phyloP scores from a whole-genome alignment of 2,329 filamentous ascomycete genomes.

The Colletotrichum lupini region DNA sequence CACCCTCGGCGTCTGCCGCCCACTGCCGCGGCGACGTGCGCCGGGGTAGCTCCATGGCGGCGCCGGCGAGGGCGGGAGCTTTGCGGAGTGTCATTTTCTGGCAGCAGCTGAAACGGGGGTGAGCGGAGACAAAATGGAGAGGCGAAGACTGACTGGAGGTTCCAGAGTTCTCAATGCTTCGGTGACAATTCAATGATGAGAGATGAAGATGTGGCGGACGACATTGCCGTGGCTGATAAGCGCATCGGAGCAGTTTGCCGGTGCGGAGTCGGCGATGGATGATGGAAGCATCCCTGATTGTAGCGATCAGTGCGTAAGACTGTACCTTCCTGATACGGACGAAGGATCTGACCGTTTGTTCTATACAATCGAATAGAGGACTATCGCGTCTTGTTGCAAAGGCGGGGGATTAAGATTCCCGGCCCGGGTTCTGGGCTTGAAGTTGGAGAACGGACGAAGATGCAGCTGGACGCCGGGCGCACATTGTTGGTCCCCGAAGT shows the following conservation, averaged over 20 bases:
- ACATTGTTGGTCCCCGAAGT: too few species aligned
- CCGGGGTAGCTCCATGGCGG: background rate
- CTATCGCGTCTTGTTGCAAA: background rate
- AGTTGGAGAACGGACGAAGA: background rate
- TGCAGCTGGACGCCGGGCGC: background rate
- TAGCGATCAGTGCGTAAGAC: background rate
- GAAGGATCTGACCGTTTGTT: background rate
- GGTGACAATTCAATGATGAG: background rate
- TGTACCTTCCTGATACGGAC: constrained; percentile 14
- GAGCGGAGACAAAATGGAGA: too few species aligned
- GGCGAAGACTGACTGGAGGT: too few species aligned
- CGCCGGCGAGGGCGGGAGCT: constrained; percentile 1
- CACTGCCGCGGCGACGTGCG: background rate
- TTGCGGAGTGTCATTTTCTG: constrained; percentile 21
- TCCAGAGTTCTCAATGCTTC: background rate
- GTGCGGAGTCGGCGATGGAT: constrained; percentile 29
- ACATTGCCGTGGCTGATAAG: constrained; percentile 5
- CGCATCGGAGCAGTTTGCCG: background rate
- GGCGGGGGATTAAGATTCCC: background rate
- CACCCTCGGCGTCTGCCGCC: background rate
- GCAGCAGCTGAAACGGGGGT: too few species aligned
- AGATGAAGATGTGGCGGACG: background rate
- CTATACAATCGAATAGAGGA: background rate
- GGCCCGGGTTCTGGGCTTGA: too few species aligned
- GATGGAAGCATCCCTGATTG: background rate